Percentiles rank a stretch among this genome's conserved stretches.
These are phyloP conservation scores for Parascedosporium putredinis DNA, from an alignment of 2,329 filamentous ascomycete species.

Conservation along the genomic window DNA sequence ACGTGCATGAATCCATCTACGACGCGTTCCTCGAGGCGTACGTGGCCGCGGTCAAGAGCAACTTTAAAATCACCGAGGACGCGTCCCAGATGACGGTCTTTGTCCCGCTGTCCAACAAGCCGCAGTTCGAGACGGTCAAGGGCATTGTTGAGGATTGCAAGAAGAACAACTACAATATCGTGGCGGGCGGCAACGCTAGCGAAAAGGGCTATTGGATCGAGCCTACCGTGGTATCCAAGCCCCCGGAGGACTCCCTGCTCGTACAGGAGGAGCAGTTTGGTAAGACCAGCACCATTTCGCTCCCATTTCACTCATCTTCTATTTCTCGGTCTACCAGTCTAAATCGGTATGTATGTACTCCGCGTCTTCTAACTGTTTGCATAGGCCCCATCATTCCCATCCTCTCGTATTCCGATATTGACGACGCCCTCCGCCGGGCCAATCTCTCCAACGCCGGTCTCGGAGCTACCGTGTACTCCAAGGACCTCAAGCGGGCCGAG, in stretches of 20 bases:
- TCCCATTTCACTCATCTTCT: neutral
- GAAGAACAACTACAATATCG: constrained; percentile 41
- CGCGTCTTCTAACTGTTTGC: too few species aligned
- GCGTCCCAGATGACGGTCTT: constrained; percentile 30
- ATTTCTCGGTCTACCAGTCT: too few species aligned
- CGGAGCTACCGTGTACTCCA: constrained; percentile 47
- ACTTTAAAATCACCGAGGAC: constrained; percentile 22
- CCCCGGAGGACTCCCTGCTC: constrained; percentile 43
- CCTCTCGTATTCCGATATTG: constrained; percentile 49
- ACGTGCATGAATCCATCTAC: constrained; percentile 51
- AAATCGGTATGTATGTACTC: too few species aligned
- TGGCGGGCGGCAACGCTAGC: constrained; percentile 32
- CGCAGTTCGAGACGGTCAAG: constrained; percentile 48
- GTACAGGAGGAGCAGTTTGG: constrained; percentile 42
- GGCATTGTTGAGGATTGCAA: constrained; percentile 39
- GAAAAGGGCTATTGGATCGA: constrained; percentile 41
- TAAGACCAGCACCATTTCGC: constrained; percentile 11
- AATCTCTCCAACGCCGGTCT: constrained; percentile 45
- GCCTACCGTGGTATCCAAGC: constrained; percentile 50
- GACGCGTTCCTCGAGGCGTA: constrained; percentile 37
- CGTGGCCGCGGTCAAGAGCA: constrained; percentile 14
- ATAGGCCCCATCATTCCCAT: constrained; percentile 55
- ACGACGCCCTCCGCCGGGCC: constrained; percentile 45
- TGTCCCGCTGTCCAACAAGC: constrained; percentile 52
- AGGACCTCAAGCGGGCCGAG: constrained; percentile 38